A percentile compares a stretch with the other conserved stretches of the same genome.
These are phyloP conservation scores for Cocos nucifera DNA, from an alignment of 176 grass and related monocot genomes.

Conservation along the genomic window DNA sequence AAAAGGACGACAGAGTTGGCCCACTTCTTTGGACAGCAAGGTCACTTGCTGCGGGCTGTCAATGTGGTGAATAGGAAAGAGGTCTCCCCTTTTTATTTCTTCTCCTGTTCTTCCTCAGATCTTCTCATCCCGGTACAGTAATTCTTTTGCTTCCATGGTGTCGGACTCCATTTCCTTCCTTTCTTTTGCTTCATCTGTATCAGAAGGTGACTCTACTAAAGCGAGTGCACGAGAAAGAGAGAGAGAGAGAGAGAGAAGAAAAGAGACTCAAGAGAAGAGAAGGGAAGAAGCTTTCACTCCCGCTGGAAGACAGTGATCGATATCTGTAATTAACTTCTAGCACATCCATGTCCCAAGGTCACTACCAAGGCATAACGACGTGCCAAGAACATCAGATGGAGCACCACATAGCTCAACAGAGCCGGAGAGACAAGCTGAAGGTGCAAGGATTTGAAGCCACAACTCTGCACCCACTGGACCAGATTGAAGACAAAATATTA, in stretches of 20 bases:
- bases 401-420: constrained; percentile 88
- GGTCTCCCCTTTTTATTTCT: too few species aligned
- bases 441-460: constrained; percentile 60
- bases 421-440: constrained; percentile 78
- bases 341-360: constrained; percentile 83
- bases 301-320: background rate
- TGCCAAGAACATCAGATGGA: constrained; percentile 26
- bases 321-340: too few species aligned
- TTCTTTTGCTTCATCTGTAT: too few species aligned
- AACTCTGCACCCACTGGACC: constrained; percentile 33
- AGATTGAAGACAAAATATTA: constrained; percentile 27
- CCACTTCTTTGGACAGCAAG: too few species aligned
- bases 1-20: too few species aligned
- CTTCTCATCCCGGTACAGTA: too few species aligned
- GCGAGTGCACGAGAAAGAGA: constrained; percentile 2
- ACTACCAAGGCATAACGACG: constrained; percentile 55
- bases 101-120: too few species aligned
- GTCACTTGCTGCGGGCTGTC: too few species aligned
- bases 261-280: constrained; percentile 35
- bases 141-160: too few species aligned
- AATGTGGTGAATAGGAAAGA: too few species aligned
- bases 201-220: too few species aligned
- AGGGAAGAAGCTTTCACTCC: constrained; percentile 25
- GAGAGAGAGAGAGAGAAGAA: constrained; percentile 7
- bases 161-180: too few species aligned